phyloP scores from a whole-genome alignment of 805 yeast species.

The Metschnikowia drakensbergensis region DNA sequence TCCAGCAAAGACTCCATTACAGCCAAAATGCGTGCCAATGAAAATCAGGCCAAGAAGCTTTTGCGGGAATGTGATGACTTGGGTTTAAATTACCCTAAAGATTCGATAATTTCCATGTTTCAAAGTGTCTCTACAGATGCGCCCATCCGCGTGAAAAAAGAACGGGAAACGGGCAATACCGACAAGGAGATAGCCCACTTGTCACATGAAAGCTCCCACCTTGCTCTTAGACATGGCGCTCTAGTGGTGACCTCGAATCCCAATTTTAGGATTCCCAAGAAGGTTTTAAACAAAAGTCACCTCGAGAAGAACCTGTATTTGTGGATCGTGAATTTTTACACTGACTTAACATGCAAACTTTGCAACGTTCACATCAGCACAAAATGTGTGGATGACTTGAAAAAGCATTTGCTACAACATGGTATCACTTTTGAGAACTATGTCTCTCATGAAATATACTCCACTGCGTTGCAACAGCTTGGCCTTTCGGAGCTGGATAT shows the following conservation, averaged over 20 bases:
- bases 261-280: neutral
- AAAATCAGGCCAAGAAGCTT: neutral
- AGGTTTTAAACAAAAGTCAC: neutral
- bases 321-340: neutral
- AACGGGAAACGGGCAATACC: no score
- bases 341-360: neutral
- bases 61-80: constrained; percentile 23
- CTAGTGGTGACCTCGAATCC: neutral
- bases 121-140: no score
- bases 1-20: constrained; percentile 14
- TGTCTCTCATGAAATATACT: neutral
- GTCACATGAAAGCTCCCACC: no score
- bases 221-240: neutral
- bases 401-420: constrained; percentile 8
- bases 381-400: neutral
- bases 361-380: neutral
- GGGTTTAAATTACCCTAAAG: constrained; percentile 25
- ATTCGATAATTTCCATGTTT: constrained; percentile 2
- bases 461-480: neutral
- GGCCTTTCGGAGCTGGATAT: neutral
- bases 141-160: no score
- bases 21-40: constrained; percentile 10
- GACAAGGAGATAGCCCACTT: no score
- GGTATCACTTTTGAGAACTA: constrained; percentile 5
- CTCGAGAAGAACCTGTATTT: neutral